Base-by-base conservation (phyloP, 176 grass and related monocot species). In the Oryza longistaminata region DNA sequence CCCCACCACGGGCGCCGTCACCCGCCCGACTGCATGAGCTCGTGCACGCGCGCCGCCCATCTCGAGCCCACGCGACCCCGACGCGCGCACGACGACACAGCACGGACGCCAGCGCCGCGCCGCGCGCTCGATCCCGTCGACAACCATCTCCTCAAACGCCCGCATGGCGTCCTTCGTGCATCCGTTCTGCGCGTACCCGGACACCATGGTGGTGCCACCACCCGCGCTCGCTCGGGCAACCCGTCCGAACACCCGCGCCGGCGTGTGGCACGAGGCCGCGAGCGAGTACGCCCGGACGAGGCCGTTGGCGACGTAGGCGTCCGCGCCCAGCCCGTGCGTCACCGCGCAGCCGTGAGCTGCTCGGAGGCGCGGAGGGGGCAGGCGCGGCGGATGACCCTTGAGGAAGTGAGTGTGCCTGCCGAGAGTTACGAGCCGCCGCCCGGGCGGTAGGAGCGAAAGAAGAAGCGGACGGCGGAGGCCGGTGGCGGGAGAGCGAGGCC, bases 351-450 rank as follows among this genome's bases (percentile, higher is more conserved):
- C 64, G 66, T 89, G 92, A 89, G 62, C 82, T 94, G 87, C 25
- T 11, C 13, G 14, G 69, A 13, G 46, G 55, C 5, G 34, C 31
- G 35, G 5, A 77, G 12, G 7, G 25, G 75, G 40, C n/a, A 88
- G 69, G 64, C 67, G 46, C n/a, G 8, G 68, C 85, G 52, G 79
- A 85, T 33, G 84, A n/a, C n/a, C 84, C 69, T 90, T 87, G 17
- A 94, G 90, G 66, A 94, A 9, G 90, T 76, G 53, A 91, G 88
- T 89, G 29, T 90, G 87, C 26, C 83, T 70, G 10, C 88, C 87
- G 9, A 4, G 66, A 42, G 17, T 64, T 64, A 44, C 34, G 29
- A 7, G 34, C 68, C 25, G 19, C 29, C 34, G 2, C n/a, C n/a
- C n/a, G n/a, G n/a, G n/a, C n/a, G n/a, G n/a, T n/a, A n/a, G n/a